phyloP scores from a whole-genome alignment of 805 yeast genomes.

The Pichia cephalocereana region DNA sequence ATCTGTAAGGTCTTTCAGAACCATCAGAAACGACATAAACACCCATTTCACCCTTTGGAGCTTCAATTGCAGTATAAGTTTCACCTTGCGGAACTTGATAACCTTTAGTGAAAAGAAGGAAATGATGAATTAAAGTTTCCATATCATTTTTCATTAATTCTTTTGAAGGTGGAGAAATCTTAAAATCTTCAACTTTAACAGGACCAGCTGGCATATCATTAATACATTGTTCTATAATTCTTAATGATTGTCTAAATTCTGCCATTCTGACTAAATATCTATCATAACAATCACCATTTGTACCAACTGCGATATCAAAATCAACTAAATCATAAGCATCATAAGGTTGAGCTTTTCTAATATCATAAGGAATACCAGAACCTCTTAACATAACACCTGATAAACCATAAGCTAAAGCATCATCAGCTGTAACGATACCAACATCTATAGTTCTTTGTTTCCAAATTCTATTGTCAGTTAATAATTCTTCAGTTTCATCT shows the following conservation, averaged over 20 bases:
- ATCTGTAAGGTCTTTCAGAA: conserved; percentile 81
- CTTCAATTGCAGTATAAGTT: conserved; percentile 85
- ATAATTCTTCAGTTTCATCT: conserved; percentile 83
- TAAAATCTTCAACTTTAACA: conserved; percentile 82
- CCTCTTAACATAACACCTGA: conserved; percentile 90
- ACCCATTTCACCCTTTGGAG: conserved; percentile 94
- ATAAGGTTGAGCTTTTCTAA: conserved; percentile 80
- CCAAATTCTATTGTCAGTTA: conserved; percentile 90
- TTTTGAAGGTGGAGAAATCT: conserved; percentile 77
- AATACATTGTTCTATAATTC: conserved; percentile 84
- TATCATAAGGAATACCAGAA: conserved; percentile 79
- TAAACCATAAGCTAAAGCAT: conserved; percentile 70
- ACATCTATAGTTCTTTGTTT: conserved; percentile 75
- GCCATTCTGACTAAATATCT: conserved; percentile 84
- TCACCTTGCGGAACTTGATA: conserved; percentile 85
- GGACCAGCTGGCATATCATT: conserved; percentile 92
- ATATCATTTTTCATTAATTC: conserved; percentile 79
- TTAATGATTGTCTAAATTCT: conserved; percentile 82
- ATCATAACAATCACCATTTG: conserved; percentile 86
- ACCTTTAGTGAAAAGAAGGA: conserved; percentile 80
- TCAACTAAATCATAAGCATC: conserved; percentile 84
- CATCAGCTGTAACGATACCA: conserved; percentile 78
- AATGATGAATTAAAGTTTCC: conserved; percentile 89
- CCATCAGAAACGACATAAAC: conserved; percentile 86
- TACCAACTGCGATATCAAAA: conserved; percentile 80